These are phyloP conservation scores for Trichoderma cornu-damae DNA, from an alignment of 2,329 filamentous ascomycete genomes.

Conservation along the genomic window DNA sequence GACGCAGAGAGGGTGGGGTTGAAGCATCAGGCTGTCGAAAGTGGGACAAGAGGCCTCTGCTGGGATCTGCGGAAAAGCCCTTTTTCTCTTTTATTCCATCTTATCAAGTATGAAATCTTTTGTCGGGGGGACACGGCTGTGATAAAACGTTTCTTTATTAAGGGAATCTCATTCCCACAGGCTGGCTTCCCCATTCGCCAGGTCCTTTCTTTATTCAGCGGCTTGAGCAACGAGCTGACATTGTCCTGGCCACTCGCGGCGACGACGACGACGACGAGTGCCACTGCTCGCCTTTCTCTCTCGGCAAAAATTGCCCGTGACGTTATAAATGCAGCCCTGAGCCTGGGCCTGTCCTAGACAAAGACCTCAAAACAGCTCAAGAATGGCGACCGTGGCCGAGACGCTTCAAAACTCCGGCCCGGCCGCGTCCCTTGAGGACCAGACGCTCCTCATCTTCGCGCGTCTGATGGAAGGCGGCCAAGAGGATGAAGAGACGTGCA, in stretches of 20 bases:
- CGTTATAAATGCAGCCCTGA: background rate
- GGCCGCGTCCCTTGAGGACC: slow-evolving; percentile 47
- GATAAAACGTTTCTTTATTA: background rate
- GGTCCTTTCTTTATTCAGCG: too few relatives aligned
- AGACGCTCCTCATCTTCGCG: slow-evolving; percentile 74
- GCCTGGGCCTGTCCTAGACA: background rate
- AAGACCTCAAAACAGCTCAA: background rate
- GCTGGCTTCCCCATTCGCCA: background rate
- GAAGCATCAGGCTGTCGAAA: slow-evolving; percentile 8
- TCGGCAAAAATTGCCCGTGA: background rate
- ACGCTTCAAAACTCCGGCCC: slow-evolving; percentile 29
- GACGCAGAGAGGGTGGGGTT: slow-evolving; percentile 18
- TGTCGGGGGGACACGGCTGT: background rate
- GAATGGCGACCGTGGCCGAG: slow-evolving; percentile 32
- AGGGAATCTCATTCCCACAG: background rate
- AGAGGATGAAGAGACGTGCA: slow-evolving; percentile 67
- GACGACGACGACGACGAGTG: background rate
- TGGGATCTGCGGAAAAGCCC: slow-evolving; percentile 14
- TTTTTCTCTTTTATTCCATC: slow-evolving; percentile 2
- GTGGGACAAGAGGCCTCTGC: slow-evolving; percentile 1
- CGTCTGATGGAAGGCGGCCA: slow-evolving; percentile 86
- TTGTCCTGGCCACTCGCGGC: background rate
- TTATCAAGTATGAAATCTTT: too few relatives aligned
- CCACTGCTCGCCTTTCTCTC: background rate
- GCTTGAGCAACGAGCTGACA: background rate